phyloP scores from a whole-genome alignment of 345 rosid genomes.

The Draba incana region DNA sequence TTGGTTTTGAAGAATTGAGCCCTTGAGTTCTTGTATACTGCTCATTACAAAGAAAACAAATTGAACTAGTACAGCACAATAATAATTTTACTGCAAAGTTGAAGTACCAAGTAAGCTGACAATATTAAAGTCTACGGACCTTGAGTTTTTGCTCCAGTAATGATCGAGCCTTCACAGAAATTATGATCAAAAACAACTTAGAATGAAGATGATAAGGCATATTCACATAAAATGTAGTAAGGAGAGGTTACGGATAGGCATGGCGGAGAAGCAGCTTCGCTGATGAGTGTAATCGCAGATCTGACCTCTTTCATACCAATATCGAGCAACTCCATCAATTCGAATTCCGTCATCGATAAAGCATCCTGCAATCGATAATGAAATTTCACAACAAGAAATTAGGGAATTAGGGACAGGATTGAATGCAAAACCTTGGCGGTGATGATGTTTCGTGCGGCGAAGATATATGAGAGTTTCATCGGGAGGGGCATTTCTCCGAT shows the following conservation, averaged over 20 bases:
- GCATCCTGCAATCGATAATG: conserved; percentile 51
- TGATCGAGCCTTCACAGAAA: conserved; percentile 47
- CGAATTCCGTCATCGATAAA: conserved; percentile 68
- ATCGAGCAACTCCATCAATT: conserved; percentile 71
- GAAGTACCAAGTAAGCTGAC: neutral
- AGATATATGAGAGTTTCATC: conserved; percentile 54
- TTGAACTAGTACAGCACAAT: neutral
- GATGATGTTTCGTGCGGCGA: conserved; percentile 74
- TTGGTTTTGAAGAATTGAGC: conserved; percentile 65
- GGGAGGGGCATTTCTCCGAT: conserved; percentile 68
- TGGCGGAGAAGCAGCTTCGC: conserved; percentile 65
- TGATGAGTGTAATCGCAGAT: conserved; percentile 60
- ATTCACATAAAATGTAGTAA: neutral
- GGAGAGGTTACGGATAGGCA: conserved; percentile 54
- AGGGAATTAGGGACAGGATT: neutral
- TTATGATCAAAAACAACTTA: neutral
- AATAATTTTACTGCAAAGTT: too few species aligned
- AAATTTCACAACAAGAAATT: neutral
- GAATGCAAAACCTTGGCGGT: conserved; percentile 60
- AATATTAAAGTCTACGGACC: conserved; percentile 43
- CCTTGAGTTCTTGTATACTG: conserved; percentile 83
- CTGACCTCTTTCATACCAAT: conserved; percentile 58
- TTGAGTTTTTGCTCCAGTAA: conserved; percentile 57
- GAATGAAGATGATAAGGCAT: neutral
- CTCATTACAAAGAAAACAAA: neutral